Percentiles rank a stretch among this genome's conserved stretches.
Conservation (phyloP, 192 early-diverging fungal species). For the Ambispora gerdemannii region DNA sequence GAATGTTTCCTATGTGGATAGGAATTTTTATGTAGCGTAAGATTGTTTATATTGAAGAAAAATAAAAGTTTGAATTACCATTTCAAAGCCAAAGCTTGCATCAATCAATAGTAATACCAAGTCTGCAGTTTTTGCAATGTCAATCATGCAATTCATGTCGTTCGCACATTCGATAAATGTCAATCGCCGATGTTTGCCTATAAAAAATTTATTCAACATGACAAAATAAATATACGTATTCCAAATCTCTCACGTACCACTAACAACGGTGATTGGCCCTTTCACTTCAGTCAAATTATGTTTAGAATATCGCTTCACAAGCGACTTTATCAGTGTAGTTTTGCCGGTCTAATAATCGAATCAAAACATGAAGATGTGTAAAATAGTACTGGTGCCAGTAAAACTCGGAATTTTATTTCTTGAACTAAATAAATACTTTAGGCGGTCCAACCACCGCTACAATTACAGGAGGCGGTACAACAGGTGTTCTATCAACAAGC, state of each 20-base stretch:
- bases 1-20: constrained; percentile 78
- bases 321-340: constrained; percentile 93
- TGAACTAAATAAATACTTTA: constrained; percentile 49
- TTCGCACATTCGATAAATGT: constrained; percentile 98
- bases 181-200: constrained; percentile 85
- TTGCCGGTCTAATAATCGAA: constrained; percentile 74
- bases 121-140: constrained; percentile 96
- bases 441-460: constrained; percentile 97
- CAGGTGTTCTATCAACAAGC: constrained; percentile 87
- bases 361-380: not conserved
- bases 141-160: constrained; percentile 97
- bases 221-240: not conserved
- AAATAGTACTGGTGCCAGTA: not conserved
- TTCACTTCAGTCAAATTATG: constrained; percentile 87
- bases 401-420: not conserved
- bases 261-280: constrained; percentile 96
- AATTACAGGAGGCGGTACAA: constrained; percentile 86
- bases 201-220: constrained; percentile 10
- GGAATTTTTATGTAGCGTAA: not conserved
- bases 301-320: constrained; percentile 94
- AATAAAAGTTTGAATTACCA: constrained; percentile 48
- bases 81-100: constrained; percentile 98
- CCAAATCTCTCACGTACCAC: constrained; percentile 46
- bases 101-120: constrained; percentile 93
- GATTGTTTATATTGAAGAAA: not conserved